phyloP scores from a whole-genome alignment of 768 basidiomycete genomes.

The Leucosporidium scottii region DNA sequence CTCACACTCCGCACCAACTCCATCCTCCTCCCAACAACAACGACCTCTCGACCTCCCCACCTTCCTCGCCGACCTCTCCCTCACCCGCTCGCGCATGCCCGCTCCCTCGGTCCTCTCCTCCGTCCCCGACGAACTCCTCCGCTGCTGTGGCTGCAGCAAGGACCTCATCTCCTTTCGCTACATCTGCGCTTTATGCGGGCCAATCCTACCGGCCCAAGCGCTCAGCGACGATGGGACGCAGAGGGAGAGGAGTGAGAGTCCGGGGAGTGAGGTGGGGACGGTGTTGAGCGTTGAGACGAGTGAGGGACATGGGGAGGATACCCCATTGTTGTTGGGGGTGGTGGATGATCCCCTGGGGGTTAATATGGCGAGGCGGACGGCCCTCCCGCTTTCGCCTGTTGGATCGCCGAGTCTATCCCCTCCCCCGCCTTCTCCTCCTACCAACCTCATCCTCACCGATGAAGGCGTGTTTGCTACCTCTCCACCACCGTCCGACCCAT shows the following conservation, averaged over 20 bases:
- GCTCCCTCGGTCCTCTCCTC: conserved; percentile 1
- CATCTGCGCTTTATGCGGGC: not conserved
- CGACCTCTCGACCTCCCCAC: not conserved
- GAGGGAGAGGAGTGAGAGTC: not conserved
- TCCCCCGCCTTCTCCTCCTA: no score
- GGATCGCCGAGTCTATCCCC: no score
- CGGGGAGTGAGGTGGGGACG: no score
- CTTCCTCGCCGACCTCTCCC: not conserved
- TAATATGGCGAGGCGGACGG: not conserved
- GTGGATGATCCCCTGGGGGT: not conserved
- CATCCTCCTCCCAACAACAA: no score
- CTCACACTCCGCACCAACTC: no score
- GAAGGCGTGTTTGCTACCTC: no score
- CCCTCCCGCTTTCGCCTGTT: not conserved
- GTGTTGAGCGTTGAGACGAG: no score
- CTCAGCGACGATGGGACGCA: not conserved
- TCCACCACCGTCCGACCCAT: no score
- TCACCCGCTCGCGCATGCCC: not conserved
- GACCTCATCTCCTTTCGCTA: not conserved
- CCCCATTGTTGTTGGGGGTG: not conserved
- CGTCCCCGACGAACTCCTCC: conserved; percentile 1
- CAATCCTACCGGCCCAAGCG: not conserved
- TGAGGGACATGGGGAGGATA: not conserved
- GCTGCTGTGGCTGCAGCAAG: not conserved
- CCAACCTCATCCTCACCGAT: no score